These are phyloP conservation scores for Pholiota adiposa DNA, from an alignment of 1,284 basidiomycete genomes.

Conservation along the genomic window DNA sequence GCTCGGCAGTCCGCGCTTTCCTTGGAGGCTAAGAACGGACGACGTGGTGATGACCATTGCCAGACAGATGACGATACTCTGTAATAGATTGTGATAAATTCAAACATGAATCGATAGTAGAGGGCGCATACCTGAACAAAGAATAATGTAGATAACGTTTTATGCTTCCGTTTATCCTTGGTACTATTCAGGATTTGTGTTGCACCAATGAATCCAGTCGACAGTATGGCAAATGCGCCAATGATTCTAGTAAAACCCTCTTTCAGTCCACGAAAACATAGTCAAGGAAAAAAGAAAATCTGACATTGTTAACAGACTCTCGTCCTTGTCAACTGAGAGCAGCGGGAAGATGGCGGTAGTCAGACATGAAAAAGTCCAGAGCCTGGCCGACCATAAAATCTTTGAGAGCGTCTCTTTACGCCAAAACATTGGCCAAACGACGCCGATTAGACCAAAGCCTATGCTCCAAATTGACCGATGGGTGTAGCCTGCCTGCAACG, in stretches of 20 bases:
- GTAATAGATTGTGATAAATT: background rate
- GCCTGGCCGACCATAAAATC: conserved; percentile 34
- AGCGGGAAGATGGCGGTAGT: conserved; percentile 72
- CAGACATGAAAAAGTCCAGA: conserved; percentile 62
- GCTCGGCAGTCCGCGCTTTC: conserved; percentile 70
- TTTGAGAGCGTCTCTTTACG: conserved; percentile 33
- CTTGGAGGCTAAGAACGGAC: conserved; percentile 64
- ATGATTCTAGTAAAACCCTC: conserved; percentile 10
- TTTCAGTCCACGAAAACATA: background rate
- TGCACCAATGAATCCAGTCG: conserved; percentile 8
- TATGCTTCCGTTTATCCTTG: conserved; percentile 3
- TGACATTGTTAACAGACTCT: conserved; percentile 66
- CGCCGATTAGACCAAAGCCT: conserved; percentile 67
- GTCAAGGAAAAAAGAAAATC: conserved; percentile 27
- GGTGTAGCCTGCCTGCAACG: conserved; percentile 64
- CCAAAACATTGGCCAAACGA: conserved; percentile 72
- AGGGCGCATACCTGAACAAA: conserved; percentile 42
- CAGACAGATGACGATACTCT: conserved; percentile 47
- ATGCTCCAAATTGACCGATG: conserved; percentile 75
- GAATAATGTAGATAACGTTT: conserved; percentile 25
- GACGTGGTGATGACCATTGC: conserved; percentile 57
- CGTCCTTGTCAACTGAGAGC: conserved; percentile 75
- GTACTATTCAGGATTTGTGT: background rate
- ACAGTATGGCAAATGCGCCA: conserved; percentile 16
- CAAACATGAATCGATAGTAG: background rate